Base-by-base conservation (phyloP, 2,329 filamentous ascomycete species). In the Curvularia sp. region DNA sequence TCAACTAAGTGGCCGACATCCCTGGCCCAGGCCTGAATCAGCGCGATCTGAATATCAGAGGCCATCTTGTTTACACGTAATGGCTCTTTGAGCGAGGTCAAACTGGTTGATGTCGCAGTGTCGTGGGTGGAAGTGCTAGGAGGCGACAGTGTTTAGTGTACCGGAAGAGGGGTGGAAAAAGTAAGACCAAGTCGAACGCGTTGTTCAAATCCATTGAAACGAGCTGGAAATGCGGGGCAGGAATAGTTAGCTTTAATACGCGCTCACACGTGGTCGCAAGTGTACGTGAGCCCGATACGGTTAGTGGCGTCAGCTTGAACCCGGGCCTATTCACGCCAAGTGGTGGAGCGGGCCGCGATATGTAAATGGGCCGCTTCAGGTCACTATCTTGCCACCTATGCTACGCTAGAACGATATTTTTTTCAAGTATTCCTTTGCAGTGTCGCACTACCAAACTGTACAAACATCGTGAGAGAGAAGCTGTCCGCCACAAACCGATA, bases 11-110 rank as follows among this genome's bases (percentile, higher is more conserved):
- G 63, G 19, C 55, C 27, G 27, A 56, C 59, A 18, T 53, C 62
- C 8, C 56, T 36, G 2, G 64, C 62, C 64, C 62, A 66, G 10
- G 55, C 25, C 15, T 51, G 53, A 28, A 66, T 57, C 43, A 66
- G 54, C 25, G 47, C 54, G 27, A 42, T 49, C 41, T 63, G 64
- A 19, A 41, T 52, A 19, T 59, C 51, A 18, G 57, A 39, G 5
- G 61, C 55, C 57, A 60, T 63, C 25, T 13, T 45, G 6, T 30
- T 32, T 21, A 39, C 13, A 28, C 21, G 13, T 34, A 15, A 10
- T 19, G 38, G 25, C 25, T 42, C 32, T 41, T 21, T 41, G 12
- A 30, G 21, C 21, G 30, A 19, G n/a, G 18, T 18, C 3, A 48
- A 5, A 36, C 12, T 49, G 41, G 13, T 51, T 47, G 27, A 39